Conservation (phyloP, 75 land plant genomes). For the Azolla pinnata region DNA sequence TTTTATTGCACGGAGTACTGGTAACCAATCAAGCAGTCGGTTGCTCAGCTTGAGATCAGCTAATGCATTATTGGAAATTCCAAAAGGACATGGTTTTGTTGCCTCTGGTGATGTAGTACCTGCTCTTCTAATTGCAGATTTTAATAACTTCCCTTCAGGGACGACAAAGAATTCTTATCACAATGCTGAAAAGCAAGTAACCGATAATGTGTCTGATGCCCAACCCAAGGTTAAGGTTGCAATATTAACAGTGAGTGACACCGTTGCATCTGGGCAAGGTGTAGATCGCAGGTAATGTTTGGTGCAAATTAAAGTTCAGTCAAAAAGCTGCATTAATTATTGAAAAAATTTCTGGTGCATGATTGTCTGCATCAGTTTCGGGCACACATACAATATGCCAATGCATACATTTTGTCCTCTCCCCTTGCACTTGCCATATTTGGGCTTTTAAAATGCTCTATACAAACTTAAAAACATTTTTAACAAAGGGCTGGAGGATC, state of each 20-base stretch:
- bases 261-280: slow-evolving; percentile 81
- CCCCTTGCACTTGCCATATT: too few relatives aligned
- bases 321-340: slow-evolving; percentile 37
- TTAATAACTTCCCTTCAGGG: too few relatives aligned
- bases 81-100: slow-evolving; percentile 37
- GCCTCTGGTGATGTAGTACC: slow-evolving; percentile 54
- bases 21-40: slow-evolving; percentile 81
- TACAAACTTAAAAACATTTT: too few relatives aligned
- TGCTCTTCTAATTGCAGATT: slow-evolving; percentile 69
- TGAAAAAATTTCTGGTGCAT: not conserved
- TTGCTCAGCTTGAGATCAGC: slow-evolving; percentile 89
- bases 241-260: slow-evolving; percentile 91
- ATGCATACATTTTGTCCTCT: too few relatives aligned
- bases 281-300: slow-evolving; percentile 76
- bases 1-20: slow-evolving; percentile 91
- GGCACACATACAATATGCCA: too few relatives aligned
- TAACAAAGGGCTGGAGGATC: too few relatives aligned
- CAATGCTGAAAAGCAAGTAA: too few relatives aligned
- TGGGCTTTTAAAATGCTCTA: too few relatives aligned
- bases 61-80: slow-evolving; percentile 78
- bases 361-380: too few relatives aligned
- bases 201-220: too few relatives aligned
- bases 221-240: too few relatives aligned
- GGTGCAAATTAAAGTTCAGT: not conserved
- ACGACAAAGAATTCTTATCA: too few relatives aligned